Base-by-base conservation (phyloP, 2,329 filamentous ascomycete genomes). In the Neofusicoccum kwambonambiense region DNA sequence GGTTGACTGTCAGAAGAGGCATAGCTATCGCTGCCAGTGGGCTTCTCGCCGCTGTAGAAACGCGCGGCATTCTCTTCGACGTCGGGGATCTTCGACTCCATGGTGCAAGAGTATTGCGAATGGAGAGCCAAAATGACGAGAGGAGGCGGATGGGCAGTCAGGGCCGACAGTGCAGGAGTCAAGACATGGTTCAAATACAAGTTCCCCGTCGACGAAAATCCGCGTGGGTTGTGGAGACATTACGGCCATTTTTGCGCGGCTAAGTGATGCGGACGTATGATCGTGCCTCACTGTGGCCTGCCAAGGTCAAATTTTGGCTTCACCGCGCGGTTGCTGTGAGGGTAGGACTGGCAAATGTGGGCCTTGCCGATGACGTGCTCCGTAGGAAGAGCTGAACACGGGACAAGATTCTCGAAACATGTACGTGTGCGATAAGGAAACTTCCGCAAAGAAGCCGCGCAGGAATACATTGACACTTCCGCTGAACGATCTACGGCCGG, bases 131-230 rank as follows among this genome's bases (percentile, higher is more conserved):
- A 31, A 27, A 61, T 61, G 31, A 47, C 44, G 45, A 61, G 11
- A 49, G 34, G n/a, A 13, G n/a, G 17, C n/a, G 12, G 57, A 49
- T 35, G 44, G 44, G 17, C 9, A 57, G 54, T 44, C 35, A 4
- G 37, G 42, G 12, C 34, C 31, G 27, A 37, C 17, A 22, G 27
- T 44, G 12, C 41, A 37, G 41, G 15, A 39, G 44, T 35, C 41
- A 27, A 37, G 31, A 61, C 27, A 60, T n/a, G 35, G n/a, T 61
- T 61, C 42, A 61, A 61, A 50, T 61, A 61, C 42, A 49, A 19
- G 49, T 17, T 35, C 22, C 3, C 27, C 17, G 57, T 39, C 42
- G n/a, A 39, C n/a, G 34, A 9, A 22, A 39, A 27, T 19, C 57
- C 31, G n/a, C 42, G 19, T 37, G 22, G 54, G 3, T 17, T 27